phyloP scores from a whole-genome alignment of 441 rosid species.

The Croton setiger region DNA sequence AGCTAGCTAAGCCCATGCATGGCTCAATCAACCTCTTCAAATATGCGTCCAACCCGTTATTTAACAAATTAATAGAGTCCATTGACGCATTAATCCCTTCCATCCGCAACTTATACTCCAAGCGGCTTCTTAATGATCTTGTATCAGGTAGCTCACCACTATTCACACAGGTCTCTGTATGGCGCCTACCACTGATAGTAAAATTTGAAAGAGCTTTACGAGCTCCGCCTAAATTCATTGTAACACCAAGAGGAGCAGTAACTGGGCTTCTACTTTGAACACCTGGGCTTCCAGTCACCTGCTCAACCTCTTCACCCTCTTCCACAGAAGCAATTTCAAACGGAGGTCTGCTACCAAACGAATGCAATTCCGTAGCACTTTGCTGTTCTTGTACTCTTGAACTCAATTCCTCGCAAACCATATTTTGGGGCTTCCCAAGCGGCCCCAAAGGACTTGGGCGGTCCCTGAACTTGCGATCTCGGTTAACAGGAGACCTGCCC shows the following conservation, averaged over 20 bases:
- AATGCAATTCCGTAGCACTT: slow-evolving; percentile 72
- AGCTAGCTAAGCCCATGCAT: slow-evolving; percentile 47
- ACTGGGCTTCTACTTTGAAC: slow-evolving; percentile 71
- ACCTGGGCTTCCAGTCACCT: slow-evolving; percentile 60
- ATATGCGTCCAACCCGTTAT: slow-evolving; percentile 57
- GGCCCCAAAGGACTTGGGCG: slow-evolving; percentile 83
- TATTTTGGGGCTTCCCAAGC: slow-evolving; percentile 75
- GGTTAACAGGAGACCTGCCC: slow-evolving; percentile 51
- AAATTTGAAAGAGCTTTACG: slow-evolving; percentile 32
- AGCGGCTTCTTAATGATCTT: slow-evolving; percentile 44
- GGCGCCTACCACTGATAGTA: slow-evolving; percentile 21
- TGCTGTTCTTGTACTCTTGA: slow-evolving; percentile 52
- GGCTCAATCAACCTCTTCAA: slow-evolving; percentile 70
- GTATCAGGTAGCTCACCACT: slow-evolving; percentile 68
- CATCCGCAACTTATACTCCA: slow-evolving; percentile 55
- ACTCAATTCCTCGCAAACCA: slow-evolving; percentile 44
- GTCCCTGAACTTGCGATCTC: slow-evolving; percentile 57
- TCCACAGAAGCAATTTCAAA: slow-evolving; percentile 74
- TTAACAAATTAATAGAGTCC: slow-evolving; percentile 63
- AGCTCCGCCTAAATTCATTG: slow-evolving; percentile 39
- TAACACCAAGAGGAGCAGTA: slow-evolving; percentile 78
- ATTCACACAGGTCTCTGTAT: slow-evolving; percentile 43
- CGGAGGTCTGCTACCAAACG: slow-evolving; percentile 76
- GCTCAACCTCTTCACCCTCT: slow-evolving; percentile 97
- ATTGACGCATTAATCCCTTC: slow-evolving; percentile 49